phyloP scores from a whole-genome alignment of 176 grass and related monocot species.

The Oryza brachyantha region DNA sequence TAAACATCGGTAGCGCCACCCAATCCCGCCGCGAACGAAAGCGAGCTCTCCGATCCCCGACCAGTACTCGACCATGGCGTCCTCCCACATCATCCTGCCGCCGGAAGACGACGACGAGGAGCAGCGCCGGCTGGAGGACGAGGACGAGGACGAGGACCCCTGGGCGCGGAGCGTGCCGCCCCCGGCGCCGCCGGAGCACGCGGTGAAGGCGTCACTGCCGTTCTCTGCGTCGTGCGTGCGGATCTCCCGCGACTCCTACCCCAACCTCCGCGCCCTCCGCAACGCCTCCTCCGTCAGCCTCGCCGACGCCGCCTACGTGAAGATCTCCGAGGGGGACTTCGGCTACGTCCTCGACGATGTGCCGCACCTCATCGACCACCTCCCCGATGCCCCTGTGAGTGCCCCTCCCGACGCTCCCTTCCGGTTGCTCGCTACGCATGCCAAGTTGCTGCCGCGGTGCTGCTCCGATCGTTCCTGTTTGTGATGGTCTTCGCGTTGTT shows the following conservation, averaged over 20 bases:
- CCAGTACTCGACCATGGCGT: slow-evolving; percentile 21
- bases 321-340: slow-evolving; percentile 67
- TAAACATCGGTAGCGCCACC: slow-evolving; percentile 1
- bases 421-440: background rate
- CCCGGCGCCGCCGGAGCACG: background rate
- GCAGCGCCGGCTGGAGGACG: background rate
- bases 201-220: slow-evolving; percentile 32
- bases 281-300: slow-evolving; percentile 45
- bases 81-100: slow-evolving; percentile 55
- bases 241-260: slow-evolving; percentile 85
- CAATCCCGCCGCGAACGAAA: background rate
- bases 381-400: slow-evolving; percentile 74
- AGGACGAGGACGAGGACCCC: slow-evolving; percentile 5
- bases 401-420: background rate
- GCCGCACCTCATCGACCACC: slow-evolving; percentile 81
- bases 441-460: background rate
- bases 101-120: slow-evolving; percentile 40
- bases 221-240: slow-evolving; percentile 80
- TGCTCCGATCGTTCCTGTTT: background rate
- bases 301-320: slow-evolving; percentile 45
- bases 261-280: slow-evolving; percentile 68
- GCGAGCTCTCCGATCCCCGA: background rate
- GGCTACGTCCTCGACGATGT: slow-evolving; percentile 94
- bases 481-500: background rate
- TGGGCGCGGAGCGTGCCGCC: too few species aligned